phyloP scores from a whole-genome alignment of 192 early-diverging fungal species.

The Fimicolochytrium jonesii region DNA sequence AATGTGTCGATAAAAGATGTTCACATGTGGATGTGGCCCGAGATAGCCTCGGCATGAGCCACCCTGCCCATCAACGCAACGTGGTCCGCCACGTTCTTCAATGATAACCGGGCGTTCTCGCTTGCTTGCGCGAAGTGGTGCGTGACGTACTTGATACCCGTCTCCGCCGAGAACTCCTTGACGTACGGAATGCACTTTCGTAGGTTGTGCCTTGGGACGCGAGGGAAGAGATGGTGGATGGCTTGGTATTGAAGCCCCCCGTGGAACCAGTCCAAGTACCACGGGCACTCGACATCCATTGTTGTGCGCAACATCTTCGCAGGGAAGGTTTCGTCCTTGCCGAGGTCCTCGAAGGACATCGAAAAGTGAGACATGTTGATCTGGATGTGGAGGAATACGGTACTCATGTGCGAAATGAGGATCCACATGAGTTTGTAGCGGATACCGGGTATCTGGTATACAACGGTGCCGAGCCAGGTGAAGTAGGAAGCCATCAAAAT shows the following conservation, averaged over 20 bases:
- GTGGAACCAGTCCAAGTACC: conserved; percentile 96
- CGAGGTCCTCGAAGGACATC: conserved; percentile 65
- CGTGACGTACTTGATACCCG: neutral
- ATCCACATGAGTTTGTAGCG: conserved; percentile 59
- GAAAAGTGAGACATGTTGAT: conserved; percentile 96
- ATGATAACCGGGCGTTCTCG: neutral
- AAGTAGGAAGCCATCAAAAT: conserved; percentile 70
- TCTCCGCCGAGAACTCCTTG: conserved; percentile 52
- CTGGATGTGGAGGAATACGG: conserved; percentile 87
- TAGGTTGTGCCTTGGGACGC: conserved; percentile 87
- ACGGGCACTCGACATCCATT: conserved; percentile 94
- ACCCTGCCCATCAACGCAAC: conserved; percentile 1
- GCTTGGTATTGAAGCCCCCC: conserved; percentile 95
- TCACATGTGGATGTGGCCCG: too few relatives aligned
- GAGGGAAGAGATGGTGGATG: conserved; percentile 94
- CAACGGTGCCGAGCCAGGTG: conserved; percentile 69
- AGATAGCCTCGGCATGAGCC: neutral
- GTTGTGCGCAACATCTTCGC: conserved; percentile 85
- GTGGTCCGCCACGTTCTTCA: conserved; percentile 6
- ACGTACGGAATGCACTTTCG: conserved; percentile 66
- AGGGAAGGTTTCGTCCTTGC: conserved; percentile 54
- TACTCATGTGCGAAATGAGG: conserved; percentile 74
- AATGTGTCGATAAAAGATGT: too few relatives aligned
- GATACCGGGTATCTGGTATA: conserved; percentile 70
- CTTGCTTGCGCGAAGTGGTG: conserved; percentile 4